A percentile compares a stretch with the other conserved stretches of the same genome.
These are phyloP conservation scores for Syzygium aromaticum DNA, from an alignment of 345 rosid genomes.

Conservation along the genomic window DNA sequence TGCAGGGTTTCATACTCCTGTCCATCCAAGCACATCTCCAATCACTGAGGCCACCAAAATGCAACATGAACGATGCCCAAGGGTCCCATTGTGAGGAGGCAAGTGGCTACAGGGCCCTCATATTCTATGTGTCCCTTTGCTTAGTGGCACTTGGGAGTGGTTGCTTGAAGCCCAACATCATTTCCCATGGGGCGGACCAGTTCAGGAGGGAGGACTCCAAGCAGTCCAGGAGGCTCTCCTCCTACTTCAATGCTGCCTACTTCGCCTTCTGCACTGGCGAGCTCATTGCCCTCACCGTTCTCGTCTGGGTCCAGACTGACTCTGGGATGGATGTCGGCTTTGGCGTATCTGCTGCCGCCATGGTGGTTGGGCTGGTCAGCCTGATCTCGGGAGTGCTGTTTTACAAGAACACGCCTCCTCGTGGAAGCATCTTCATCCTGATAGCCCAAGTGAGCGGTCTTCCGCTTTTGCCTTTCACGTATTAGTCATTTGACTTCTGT, in stretches of 20 bases:
- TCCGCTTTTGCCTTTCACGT: neutral
- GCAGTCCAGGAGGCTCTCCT: slow-evolving; percentile 48
- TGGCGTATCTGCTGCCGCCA: slow-evolving; percentile 86
- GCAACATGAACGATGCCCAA: slow-evolving; percentile 33
- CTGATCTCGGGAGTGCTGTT: slow-evolving; percentile 67
- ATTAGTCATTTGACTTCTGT: neutral
- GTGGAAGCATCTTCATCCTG: slow-evolving; percentile 75
- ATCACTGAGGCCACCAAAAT: slow-evolving; percentile 74
- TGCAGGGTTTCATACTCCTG: slow-evolving; percentile 78
- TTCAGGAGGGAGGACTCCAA: slow-evolving; percentile 45
- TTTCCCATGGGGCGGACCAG: slow-evolving; percentile 97
- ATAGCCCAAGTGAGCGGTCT: slow-evolving; percentile 57
- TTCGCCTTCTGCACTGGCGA: slow-evolving; percentile 92
- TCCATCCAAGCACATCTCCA: slow-evolving; percentile 96
- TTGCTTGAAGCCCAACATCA: slow-evolving; percentile 97
- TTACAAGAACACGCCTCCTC: slow-evolving; percentile 77
- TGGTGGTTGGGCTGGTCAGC: slow-evolving; percentile 79
- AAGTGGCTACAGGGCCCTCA: slow-evolving; percentile 64
- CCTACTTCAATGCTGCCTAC: slow-evolving; percentile 91
- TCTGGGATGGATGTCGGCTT: slow-evolving; percentile 97
- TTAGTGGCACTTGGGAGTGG: slow-evolving; percentile 96
- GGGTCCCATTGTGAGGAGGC: slow-evolving; percentile 50
- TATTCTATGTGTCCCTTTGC: slow-evolving; percentile 68
- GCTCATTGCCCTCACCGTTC: slow-evolving; percentile 74
- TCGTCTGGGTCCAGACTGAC: slow-evolving; percentile 93